Base-by-base conservation (phyloP, 208 protist genomes). In the Borovskyia barvae region DNA sequence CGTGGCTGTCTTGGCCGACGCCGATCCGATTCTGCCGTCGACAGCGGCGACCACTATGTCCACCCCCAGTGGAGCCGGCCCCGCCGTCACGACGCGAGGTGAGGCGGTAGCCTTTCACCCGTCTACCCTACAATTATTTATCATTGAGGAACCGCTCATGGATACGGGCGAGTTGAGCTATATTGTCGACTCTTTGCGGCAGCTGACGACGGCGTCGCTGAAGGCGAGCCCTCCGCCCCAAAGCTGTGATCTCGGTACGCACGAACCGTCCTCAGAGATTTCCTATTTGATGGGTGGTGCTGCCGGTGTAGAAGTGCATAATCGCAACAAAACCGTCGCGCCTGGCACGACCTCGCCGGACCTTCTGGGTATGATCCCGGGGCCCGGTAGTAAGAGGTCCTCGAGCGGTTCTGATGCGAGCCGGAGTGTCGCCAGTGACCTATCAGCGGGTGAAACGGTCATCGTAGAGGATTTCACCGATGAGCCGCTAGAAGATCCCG, bases 61-160 rank as follows among this genome's bases (percentile, higher is more conserved):
- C n/a, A 37, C 0, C 14, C 2, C 15, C 6, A n/a, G 17, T 0
- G 17, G 19, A 12, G 5, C 14, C 35, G 25, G 25, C 9, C 5
- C 45, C 1, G 28, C 24, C 1, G 7, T 11, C 5, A 19, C 24
- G 0, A 24, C 11, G 19, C 15, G 8, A 14, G 25, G 8, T 14
- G 35, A 17, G 17, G 33, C 35, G 37, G 15, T 37, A 15, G 24
- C 11, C 3, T 58, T 33, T 9, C 53, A 82, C 29, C 76, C 69
- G 0, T 33, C 53, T 11, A 37, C 51, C n/a, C 53, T 91, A 28
- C 73, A 87, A 30, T 67, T 87, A 5, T 85, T 84, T 35, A 64
- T 91, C 19, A 77, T 91, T 46, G 69, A 77, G 39, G 29, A 64
- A 15, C 71, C 70, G 3, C 53, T 91, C 15, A 83, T 91, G 80